phyloP scores from a whole-genome alignment of 202 grass and related monocot genomes.

The Panicum virgatum region DNA sequence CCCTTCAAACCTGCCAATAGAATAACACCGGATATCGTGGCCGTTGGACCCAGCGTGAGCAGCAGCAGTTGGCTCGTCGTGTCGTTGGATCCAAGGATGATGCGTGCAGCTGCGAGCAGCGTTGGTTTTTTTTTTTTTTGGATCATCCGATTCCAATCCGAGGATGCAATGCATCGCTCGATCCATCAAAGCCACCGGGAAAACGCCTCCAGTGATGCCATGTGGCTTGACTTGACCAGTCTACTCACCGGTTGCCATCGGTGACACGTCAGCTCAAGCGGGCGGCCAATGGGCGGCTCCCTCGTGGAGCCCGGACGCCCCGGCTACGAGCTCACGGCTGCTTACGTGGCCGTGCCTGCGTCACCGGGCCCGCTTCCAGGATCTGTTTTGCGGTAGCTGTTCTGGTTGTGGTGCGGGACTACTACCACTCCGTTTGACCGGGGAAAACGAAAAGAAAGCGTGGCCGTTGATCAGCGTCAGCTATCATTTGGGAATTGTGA shows the following conservation, averaged over 20 bases:
- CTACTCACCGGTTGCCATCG: background rate
- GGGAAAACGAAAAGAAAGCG: background rate
- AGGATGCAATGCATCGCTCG: background rate
- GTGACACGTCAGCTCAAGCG: background rate
- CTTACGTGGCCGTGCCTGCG: background rate
- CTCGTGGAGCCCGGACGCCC: background rate
- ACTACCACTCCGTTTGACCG: background rate
- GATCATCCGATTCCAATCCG: background rate
- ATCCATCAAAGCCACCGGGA: background rate
- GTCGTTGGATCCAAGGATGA: background rate
- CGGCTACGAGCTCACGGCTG: background rate
- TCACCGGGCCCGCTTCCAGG: background rate
- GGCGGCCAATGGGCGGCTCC: background rate
- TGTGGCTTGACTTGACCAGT: too few relatives aligned
- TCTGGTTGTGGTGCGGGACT: background rate
- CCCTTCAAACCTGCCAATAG: background rate
- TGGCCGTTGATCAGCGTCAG: background rate
- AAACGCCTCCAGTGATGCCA: too few relatives aligned
- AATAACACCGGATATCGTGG: background rate
- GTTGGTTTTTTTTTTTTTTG: too few relatives aligned
- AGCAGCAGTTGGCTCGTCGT: background rate
- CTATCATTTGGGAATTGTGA: background rate
- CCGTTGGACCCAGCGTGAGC: background rate
- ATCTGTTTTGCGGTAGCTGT: background rate
- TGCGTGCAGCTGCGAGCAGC: background rate